Conservation (phyloP, 164 flowering plant species). For the Dillenia turbinata region DNA sequence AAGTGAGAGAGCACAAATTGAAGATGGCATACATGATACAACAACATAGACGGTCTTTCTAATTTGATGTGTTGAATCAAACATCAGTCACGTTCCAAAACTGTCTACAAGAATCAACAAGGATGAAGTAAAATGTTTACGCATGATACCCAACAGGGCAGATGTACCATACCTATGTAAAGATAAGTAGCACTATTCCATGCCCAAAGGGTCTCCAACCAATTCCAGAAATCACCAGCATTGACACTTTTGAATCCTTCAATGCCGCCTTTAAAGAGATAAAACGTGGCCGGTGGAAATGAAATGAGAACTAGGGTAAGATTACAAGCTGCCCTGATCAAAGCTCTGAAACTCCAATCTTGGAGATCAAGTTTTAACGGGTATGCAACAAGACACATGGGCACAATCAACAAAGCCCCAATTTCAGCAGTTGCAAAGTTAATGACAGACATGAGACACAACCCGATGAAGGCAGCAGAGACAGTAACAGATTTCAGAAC, state of each 20-base stretch:
- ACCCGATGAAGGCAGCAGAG: slow-evolving; percentile 65
- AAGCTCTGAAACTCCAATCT: slow-evolving; percentile 21
- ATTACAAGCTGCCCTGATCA: slow-evolving; percentile 38
- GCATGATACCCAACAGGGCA: slow-evolving; percentile 69
- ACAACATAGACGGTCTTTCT: too few relatives aligned
- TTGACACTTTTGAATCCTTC: slow-evolving; percentile 31
- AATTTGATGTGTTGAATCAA: too few relatives aligned
- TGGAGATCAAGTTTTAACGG: slow-evolving; percentile 52
- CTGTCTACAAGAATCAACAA: slow-evolving; percentile 15
- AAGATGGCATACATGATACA: too few relatives aligned
- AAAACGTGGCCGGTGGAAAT: slow-evolving; percentile 58
- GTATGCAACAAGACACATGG: slow-evolving; percentile 64
- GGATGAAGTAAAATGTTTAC: slow-evolving; percentile 40
- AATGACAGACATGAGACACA: slow-evolving; percentile 85
- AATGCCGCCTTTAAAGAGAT: slow-evolving; percentile 39
- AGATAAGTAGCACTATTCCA: slow-evolving; percentile 97
- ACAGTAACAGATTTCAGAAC: slow-evolving; percentile 67
- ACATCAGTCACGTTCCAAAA: too few relatives aligned
- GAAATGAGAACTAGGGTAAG: slow-evolving; percentile 39
- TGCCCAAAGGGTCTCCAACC: slow-evolving; percentile 83
- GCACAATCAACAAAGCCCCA: slow-evolving; percentile 76
- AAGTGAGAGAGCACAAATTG: too few relatives aligned
- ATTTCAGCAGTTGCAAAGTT: slow-evolving; percentile 92
- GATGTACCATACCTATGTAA: slow-evolving; percentile 63
- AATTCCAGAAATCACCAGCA: slow-evolving; percentile 74